Evolutionary conservation across 2,329 filamentous ascomycete genomes (phyloP), one percentile per base, ranked within the genome.

Genomic region (Pseudocercospora cruenta): DNA sequence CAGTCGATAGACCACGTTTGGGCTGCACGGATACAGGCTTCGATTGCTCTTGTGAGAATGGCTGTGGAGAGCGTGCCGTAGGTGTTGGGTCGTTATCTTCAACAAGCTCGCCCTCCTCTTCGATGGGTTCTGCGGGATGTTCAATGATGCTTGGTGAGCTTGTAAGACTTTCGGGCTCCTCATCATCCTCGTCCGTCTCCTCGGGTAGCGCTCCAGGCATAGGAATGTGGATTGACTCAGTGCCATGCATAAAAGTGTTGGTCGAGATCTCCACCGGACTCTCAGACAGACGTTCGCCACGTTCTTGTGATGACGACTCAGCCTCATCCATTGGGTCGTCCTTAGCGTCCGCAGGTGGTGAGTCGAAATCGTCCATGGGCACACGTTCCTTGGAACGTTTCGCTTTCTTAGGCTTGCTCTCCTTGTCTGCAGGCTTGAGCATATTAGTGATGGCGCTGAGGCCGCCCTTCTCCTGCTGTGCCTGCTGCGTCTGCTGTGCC

Each of bases 361-460:
- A 86, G 60, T 91, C 90, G 54, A 91, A 90, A 69, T 91, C 90
- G 73, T 93, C 91, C 12, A 93, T 82, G 62, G 89, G 88, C 68
- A 89, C 83, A 24, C 89, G 86, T 16, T 86, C 81, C 68, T 87
- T 88, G 1, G 88, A 85, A 70, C 85, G 84, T 64, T 83, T 87
- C 51, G 85, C 82, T 77, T 88, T 85, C 73, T 84, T 87, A 1
- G 82, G 73, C 45, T 87, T 86, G 75, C 79, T 61, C 77, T 81
- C 47, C 77, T 73, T 74, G 76, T 77, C 70, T 66, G 74, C 76
- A 14, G 77, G 76, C 74, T 75, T 79, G 62, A 82, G 76, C 45
- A 82, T 80, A 65, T 82, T 85, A 19, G 82, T 78, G 24, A 82
- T 77, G 1, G 77, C 71, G 59, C 64, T 72, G 58, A 66, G 65